phyloP scores from a whole-genome alignment of 345 rosid species.

The Lumnitzera littorea region DNA sequence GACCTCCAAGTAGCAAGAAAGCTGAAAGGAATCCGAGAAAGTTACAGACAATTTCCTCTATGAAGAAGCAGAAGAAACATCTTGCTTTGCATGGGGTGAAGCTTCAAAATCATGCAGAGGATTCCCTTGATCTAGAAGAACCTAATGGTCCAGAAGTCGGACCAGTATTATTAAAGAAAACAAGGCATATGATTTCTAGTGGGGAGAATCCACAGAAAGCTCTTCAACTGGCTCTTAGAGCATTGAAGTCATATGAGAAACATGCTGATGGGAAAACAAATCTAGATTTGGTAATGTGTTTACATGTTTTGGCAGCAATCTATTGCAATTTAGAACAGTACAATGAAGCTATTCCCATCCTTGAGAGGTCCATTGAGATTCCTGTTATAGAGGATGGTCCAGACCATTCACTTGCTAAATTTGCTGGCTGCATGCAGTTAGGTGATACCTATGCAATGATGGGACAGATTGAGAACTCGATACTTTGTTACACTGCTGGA shows the following conservation, averaged over 20 bases:
- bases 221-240: conserved; percentile 47
- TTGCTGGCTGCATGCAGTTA: conserved; percentile 87
- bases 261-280: conserved; percentile 35
- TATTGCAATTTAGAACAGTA: conserved; percentile 60
- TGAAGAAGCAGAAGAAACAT: conserved; percentile 33
- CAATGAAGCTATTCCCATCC: conserved; percentile 66
- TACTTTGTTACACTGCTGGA: conserved; percentile 63
- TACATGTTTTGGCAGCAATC: conserved; percentile 71
- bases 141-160: conserved; percentile 53
- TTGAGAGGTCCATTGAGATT: conserved; percentile 65
- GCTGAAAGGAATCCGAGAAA: conserved; percentile 29
- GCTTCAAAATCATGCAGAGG: conserved; percentile 22
- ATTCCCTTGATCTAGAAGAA: conserved; percentile 17
- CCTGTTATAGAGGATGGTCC: conserved; percentile 63
- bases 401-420: conserved; percentile 73
- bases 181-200: conserved; percentile 48
- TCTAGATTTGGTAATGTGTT: conserved; percentile 65
- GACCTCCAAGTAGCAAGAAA: conserved; percentile 22
- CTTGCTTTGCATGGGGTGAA: conserved; percentile 14
- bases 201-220: conserved; percentile 57
- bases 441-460: conserved; percentile 78
- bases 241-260: conserved; percentile 54
- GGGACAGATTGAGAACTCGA: conserved; percentile 79
- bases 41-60: conserved; percentile 12
- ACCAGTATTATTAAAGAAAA: conserved; percentile 47